These are phyloP conservation scores for Magnaporthiopsis rhizophila DNA, from an alignment of 2,329 filamentous ascomycete species.

Conservation along the genomic window DNA sequence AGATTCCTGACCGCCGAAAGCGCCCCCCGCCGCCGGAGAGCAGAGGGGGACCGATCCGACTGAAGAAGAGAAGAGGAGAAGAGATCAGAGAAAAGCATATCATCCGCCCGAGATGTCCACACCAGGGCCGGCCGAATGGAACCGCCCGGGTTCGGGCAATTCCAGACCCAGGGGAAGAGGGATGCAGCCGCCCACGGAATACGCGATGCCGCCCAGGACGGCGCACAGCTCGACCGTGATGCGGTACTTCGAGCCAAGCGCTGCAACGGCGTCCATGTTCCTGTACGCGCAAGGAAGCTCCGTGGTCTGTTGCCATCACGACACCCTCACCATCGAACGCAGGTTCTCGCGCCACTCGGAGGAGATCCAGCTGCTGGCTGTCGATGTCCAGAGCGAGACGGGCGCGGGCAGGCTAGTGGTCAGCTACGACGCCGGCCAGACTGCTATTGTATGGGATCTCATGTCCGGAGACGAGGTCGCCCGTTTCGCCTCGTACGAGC, in stretches of 20 bases:
- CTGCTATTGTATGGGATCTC: conserved; percentile 93
- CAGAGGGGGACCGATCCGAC: conserved; percentile 11
- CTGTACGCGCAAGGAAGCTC: conserved; percentile 78
- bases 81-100: conserved; percentile 19
- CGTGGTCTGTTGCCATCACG: conserved; percentile 84
- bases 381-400: conserved; percentile 84
- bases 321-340: conserved; percentile 81
- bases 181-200: conserved; percentile 33
- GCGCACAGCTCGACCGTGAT: conserved; percentile 26
- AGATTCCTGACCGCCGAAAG: not conserved
- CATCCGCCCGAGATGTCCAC: conserved; percentile 48
- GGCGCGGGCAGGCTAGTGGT: conserved; percentile 81
- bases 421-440: conserved; percentile 86
- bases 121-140: conserved; percentile 44
- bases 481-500: conserved; percentile 86
- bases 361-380: conserved; percentile 73
- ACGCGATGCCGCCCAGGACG: conserved; percentile 38
- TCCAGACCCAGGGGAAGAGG: conserved; percentile 33
- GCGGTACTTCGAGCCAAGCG: conserved; percentile 73
- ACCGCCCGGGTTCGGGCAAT: conserved; percentile 50
- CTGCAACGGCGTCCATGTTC: conserved; percentile 84
- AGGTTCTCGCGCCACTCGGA: conserved; percentile 78
- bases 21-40: conserved; percentile 4
- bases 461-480: conserved; percentile 85
- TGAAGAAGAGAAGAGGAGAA: conserved; percentile 14